Evolutionary conservation across 1,284 basidiomycete genomes (phyloP).

Genomic region (Sanghuangporus sanghuang): DNA sequence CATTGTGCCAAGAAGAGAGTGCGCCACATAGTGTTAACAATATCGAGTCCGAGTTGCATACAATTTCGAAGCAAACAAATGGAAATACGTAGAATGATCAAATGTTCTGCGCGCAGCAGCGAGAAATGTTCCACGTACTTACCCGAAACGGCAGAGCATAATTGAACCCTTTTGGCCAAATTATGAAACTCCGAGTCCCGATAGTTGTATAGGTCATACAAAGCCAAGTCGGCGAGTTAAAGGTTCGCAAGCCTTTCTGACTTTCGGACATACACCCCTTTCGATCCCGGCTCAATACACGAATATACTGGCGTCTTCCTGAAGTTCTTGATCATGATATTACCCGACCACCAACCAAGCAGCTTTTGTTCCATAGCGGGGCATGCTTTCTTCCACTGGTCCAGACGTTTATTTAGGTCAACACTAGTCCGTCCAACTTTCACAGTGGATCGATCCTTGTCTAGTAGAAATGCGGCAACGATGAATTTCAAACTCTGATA

Average conservation of each 20-base stretch:
- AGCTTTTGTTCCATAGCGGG: constrained; percentile 42
- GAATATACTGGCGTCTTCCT: constrained; percentile 22
- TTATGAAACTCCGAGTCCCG: constrained; percentile 44
- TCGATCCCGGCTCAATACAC: constrained; percentile 36
- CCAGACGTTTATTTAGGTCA: constrained; percentile 45
- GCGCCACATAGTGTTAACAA: too few species aligned
- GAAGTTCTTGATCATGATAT: constrained; percentile 26
- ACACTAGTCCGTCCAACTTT: constrained; percentile 48
- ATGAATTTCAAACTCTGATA: constrained; percentile 25
- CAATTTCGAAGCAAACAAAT: too few species aligned
- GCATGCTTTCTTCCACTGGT: constrained; percentile 72
- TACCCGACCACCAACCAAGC: constrained; percentile 47
- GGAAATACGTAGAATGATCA: too few species aligned
- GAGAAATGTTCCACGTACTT: background rate
- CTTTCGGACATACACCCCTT: constrained; percentile 40
- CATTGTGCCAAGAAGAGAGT: too few species aligned
- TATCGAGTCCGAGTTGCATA: too few species aligned
- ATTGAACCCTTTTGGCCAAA: constrained; percentile 23
- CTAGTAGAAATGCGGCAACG: constrained; percentile 26
- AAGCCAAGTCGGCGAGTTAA: constrained; percentile 63
- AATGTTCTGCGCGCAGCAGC: too few species aligned
- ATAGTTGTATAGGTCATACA: constrained; percentile 43
- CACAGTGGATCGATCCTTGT: constrained; percentile 24
- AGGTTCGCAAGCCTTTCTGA: constrained; percentile 70
- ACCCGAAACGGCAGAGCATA: background rate